A percentile compares a stretch with the other conserved stretches of the same genome.
Conservation (phyloP, 2,329 filamentous ascomycete genomes). For the Fusarium lyarnte region DNA sequence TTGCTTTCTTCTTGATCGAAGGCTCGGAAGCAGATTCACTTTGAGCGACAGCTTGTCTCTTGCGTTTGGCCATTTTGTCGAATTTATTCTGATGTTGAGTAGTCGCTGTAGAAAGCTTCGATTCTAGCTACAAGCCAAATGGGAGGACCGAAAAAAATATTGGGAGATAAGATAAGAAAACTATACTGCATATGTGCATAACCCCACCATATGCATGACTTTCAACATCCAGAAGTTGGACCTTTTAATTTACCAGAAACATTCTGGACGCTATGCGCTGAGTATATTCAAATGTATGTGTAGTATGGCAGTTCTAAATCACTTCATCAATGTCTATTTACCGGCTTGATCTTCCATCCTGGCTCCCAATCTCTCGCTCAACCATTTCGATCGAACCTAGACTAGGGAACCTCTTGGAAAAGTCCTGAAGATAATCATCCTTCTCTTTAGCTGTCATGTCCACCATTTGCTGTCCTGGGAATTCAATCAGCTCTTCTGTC, state of each 20-base stretch:
- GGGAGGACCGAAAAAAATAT: slow-evolving; percentile 38
- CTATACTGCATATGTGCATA: slow-evolving; percentile 33
- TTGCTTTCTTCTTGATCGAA: slow-evolving; percentile 44
- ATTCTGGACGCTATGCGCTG: slow-evolving; percentile 32
- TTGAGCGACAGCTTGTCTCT: slow-evolving; percentile 52
- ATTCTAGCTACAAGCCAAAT: slow-evolving; percentile 3
- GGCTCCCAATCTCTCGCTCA: slow-evolving; percentile 67
- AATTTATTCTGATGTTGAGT: slow-evolving; percentile 17
- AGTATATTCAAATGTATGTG: slow-evolving; percentile 42
- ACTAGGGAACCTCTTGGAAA: slow-evolving; percentile 88
- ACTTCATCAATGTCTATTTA: slow-evolving; percentile 22
- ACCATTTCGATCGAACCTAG: slow-evolving; percentile 87
- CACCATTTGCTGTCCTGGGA: slow-evolving; percentile 59
- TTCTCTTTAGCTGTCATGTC: slow-evolving; percentile 67
- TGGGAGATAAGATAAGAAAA: slow-evolving; percentile 48
- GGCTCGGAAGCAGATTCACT: slow-evolving; percentile 40
- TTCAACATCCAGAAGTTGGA: background rate
- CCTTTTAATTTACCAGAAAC: background rate
- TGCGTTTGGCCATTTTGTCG: slow-evolving; percentile 59
- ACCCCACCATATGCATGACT: slow-evolving; percentile 28
- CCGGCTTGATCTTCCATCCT: slow-evolving; percentile 44
- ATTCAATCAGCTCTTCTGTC: slow-evolving; percentile 56
- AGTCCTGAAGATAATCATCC: slow-evolving; percentile 74
- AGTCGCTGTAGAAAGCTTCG: slow-evolving; percentile 7
- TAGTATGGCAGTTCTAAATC: slow-evolving; percentile 22